Evolutionary conservation across 2,329 filamentous ascomycete species (phyloP).

Genomic region (Akanthomyces uredinophilus): DNA sequence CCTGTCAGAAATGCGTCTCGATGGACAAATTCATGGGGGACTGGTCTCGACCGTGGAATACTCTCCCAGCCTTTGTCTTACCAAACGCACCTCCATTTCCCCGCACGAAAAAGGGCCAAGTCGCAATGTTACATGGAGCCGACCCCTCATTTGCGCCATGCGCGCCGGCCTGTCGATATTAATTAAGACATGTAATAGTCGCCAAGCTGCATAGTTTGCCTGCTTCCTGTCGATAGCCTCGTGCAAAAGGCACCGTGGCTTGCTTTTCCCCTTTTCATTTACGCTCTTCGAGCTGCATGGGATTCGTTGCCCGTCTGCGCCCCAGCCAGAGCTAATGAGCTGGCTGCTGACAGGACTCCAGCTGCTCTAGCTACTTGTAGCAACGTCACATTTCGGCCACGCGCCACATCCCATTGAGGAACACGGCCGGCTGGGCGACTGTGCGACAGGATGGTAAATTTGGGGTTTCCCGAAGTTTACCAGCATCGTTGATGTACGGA

Average conservation of each 20-base stretch:
- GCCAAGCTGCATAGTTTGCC: background rate
- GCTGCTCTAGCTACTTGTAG: background rate
- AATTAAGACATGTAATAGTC: too few relatives aligned
- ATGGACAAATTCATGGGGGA: too few relatives aligned
- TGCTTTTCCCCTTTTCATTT: background rate
- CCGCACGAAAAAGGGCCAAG: background rate
- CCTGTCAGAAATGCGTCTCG: too few relatives aligned
- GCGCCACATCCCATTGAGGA: background rate
- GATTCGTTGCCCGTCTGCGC: background rate
- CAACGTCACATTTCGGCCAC: conserved; percentile 4
- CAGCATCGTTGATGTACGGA: background rate
- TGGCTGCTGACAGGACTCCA: background rate
- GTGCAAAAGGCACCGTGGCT: background rate
- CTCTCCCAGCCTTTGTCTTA: too few relatives aligned
- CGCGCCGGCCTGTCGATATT: too few relatives aligned
- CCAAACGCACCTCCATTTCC: background rate
- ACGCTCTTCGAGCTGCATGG: background rate
- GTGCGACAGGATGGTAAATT: background rate
- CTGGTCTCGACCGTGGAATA: too few relatives aligned
- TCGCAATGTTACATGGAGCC: background rate
- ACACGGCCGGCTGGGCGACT: background rate
- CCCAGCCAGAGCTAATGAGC: background rate
- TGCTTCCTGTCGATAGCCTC: background rate
- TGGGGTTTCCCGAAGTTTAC: background rate
- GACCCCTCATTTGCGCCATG: too few relatives aligned